Evolutionary conservation across 768 basidiomycete genomes (phyloP).

Genomic region (Scleroderma bovista): DNA sequence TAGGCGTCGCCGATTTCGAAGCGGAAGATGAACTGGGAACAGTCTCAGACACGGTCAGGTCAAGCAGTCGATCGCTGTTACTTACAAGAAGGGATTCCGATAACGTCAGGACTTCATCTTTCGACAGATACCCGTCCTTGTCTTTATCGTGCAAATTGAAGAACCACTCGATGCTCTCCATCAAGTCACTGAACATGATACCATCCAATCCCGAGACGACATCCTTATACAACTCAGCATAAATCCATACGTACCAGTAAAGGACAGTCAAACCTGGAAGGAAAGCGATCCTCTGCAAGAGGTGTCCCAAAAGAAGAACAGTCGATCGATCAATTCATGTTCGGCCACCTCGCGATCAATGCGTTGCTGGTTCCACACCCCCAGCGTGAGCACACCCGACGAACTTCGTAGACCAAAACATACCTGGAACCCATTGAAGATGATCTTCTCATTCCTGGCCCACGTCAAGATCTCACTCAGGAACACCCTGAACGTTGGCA

Average conservation of each 20-base stretch:
- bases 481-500: slow-evolving; percentile 83
- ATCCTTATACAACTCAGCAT: slow-evolving; percentile 47
- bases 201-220: slow-evolving; percentile 83
- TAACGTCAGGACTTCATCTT: slow-evolving; percentile 92
- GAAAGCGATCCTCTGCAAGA: slow-evolving; percentile 78
- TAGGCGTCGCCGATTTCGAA: slow-evolving; percentile 96
- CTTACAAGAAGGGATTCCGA: slow-evolving; percentile 90
- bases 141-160: slow-evolving; percentile 95
- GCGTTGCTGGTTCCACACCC: slow-evolving; percentile 53
- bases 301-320: slow-evolving; percentile 95
- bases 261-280: slow-evolving; percentile 58
- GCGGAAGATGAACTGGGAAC: slow-evolving; percentile 88
- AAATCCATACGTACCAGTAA: not conserved
- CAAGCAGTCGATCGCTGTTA: not conserved
- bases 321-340: slow-evolving; percentile 88
- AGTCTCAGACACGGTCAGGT: slow-evolving; percentile 6
- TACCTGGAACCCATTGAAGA: slow-evolving; percentile 88
- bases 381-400: not conserved
- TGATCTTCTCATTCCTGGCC: slow-evolving; percentile 92
- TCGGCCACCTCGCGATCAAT: slow-evolving; percentile 88
- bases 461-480: slow-evolving; percentile 91
- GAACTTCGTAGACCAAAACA: slow-evolving; percentile 4
- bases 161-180: slow-evolving; percentile 99
- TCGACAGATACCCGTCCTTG: slow-evolving; percentile 91
- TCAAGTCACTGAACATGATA: slow-evolving; percentile 93